These are phyloP conservation scores for Alternaria solani DNA, from an alignment of 2,329 filamentous ascomycete species.

Conservation along the genomic window DNA sequence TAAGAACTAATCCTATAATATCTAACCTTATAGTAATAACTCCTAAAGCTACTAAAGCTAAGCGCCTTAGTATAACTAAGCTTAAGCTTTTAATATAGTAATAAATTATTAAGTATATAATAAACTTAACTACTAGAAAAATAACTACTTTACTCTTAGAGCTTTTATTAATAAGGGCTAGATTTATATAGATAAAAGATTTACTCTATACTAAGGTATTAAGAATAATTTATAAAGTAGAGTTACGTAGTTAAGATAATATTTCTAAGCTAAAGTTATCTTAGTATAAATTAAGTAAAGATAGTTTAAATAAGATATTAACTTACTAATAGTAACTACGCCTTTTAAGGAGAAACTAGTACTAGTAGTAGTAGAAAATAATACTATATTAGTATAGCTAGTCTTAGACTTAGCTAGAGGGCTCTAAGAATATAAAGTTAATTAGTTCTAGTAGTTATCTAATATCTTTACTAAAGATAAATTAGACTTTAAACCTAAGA, in stretches of 20 bases:
- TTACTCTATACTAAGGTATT: not conserved
- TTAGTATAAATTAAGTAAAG: not conserved
- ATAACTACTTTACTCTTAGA: not conserved
- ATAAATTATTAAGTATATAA: too few relatives aligned
- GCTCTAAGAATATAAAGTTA: not conserved
- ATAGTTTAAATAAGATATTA: not conserved
- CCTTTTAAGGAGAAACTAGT: not conserved
- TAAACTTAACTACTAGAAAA: not conserved
- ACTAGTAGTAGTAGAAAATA: not conserved
- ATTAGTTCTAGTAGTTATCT: not conserved
- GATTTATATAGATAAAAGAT: not conserved
- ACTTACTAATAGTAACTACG: not conserved
- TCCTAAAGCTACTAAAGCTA: too few relatives aligned
- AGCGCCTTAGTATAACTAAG: too few relatives aligned
- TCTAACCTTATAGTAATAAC: too few relatives aligned
- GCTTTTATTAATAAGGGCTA: not conserved
- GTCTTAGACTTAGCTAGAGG: not conserved
- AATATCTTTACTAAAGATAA: not conserved
- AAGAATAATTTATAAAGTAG: not conserved
- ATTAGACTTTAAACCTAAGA: not conserved
- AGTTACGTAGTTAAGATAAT: not conserved
- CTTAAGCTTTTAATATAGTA: too few relatives aligned
- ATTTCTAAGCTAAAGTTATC: not conserved
- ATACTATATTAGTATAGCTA: not conserved
- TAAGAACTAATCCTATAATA: too few relatives aligned